Conservation (phyloP, 2,329 filamentous ascomycete species). For the Cladosporium sp. region DNA sequence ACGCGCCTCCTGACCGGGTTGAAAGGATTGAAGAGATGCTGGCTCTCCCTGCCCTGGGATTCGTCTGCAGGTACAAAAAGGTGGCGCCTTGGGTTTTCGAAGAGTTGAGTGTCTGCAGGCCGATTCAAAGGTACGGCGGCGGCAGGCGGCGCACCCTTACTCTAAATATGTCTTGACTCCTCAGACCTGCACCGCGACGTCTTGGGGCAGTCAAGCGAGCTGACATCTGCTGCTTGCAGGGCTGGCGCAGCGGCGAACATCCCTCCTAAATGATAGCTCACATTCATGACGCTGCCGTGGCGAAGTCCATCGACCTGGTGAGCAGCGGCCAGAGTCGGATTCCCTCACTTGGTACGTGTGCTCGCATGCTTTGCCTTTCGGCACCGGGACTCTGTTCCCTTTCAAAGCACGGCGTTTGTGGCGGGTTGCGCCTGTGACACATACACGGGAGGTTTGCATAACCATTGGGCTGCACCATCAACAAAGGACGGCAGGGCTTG, state of each 20-base stretch:
- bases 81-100: neutral
- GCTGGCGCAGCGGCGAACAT: neutral
- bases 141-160: neutral
- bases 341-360: neutral
- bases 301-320: too few relatives aligned
- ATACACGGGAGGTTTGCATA: conserved; percentile 8
- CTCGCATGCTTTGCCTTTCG: neutral
- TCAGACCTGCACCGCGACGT: neutral
- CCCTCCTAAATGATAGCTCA: neutral
- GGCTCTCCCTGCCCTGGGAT: too few relatives aligned
- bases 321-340: neutral
- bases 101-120: neutral
- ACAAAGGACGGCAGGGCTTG: conserved; percentile 11
- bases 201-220: neutral
- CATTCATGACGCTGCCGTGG: neutral
- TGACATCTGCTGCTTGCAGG: neutral
- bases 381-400: neutral
- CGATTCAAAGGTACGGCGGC: neutral
- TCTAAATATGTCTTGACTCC: conserved; percentile 7
- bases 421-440: conserved; percentile 10
- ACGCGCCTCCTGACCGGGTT: conserved; percentile 7
- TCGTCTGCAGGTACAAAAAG: conserved; percentile 7
- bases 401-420: conserved; percentile 11
- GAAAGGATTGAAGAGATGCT: neutral
- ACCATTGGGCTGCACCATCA: conserved; percentile 8